phyloP scores from a whole-genome alignment of 1,284 basidiomycete genomes.

The Ustilago cynodontis region DNA sequence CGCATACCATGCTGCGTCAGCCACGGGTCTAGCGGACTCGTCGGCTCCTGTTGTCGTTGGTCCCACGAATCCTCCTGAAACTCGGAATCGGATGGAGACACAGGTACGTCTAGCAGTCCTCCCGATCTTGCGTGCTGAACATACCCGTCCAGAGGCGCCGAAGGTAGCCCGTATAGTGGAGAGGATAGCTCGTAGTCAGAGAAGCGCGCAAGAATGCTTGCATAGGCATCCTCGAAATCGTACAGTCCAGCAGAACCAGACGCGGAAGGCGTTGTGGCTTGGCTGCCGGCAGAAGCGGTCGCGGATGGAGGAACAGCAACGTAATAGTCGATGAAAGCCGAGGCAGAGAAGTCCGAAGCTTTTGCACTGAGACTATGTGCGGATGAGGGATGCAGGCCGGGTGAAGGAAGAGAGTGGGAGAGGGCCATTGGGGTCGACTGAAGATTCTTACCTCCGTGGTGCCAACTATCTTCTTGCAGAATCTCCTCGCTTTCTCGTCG shows the following conservation, averaged over 20 bases:
- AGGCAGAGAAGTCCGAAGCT: constrained; percentile 16
- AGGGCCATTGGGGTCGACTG: constrained; percentile 13
- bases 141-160: constrained; percentile 4
- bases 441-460: neutral
- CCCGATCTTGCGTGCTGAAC: constrained; percentile 6
- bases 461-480: neutral
- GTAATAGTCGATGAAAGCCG: constrained; percentile 33
- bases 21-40: constrained; percentile 43
- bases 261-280: neutral
- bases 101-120: constrained; percentile 24
- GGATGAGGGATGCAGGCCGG: neutral
- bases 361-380: neutral
- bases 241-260: neutral
- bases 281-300: neutral
- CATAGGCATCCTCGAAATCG: constrained; percentile 33
- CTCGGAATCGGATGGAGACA: constrained; percentile 39
- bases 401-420: constrained; percentile 9
- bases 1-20: neutral
- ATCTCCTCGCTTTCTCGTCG: neutral
- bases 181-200: constrained; percentile 5
- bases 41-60: neutral
- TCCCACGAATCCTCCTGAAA: constrained; percentile 3
- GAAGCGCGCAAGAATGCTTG: constrained; percentile 26
- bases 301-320: constrained; percentile 5
- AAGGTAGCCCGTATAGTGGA: neutral